phyloP scores from a whole-genome alignment of 164 flowering plant species.

The Amborella trichopoda region DNA sequence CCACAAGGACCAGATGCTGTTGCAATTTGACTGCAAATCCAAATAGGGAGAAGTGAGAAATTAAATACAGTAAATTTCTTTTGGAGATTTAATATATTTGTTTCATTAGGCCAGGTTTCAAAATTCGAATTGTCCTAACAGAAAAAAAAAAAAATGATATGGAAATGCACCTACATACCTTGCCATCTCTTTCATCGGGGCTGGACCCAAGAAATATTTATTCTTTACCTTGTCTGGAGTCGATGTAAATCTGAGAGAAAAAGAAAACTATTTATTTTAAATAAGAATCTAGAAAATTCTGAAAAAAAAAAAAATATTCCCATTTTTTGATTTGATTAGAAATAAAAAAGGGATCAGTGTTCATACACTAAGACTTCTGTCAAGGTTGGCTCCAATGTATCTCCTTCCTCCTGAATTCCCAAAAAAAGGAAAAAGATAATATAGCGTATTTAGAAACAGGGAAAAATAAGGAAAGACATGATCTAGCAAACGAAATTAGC shows the following conservation, averaged over 20 bases:
- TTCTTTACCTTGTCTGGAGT: conserved; percentile 72
- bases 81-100: too few species aligned
- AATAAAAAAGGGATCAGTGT: background rate
- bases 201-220: conserved; percentile 94
- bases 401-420: conserved; percentile 61
- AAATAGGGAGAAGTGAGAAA: background rate
- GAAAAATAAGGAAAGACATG: too few species aligned
- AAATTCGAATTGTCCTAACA: too few species aligned
- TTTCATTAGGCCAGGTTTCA: too few species aligned
- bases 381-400: conserved; percentile 34
- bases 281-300: background rate
- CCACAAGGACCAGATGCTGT: conserved; percentile 93
- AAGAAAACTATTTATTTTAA: background rate
- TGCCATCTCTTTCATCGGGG: conserved; percentile 91
- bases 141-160: too few species aligned
- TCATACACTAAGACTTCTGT: conserved; percentile 84
- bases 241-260: conserved; percentile 72
- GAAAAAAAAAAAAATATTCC: background rate
- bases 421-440: too few species aligned
- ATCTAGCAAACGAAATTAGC: too few species aligned
- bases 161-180: conserved; percentile 40
- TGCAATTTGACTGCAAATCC: conserved; percentile 74
- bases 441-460: too few species aligned
- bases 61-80: background rate
- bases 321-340: background rate